Evolutionary conservation across 2,329 filamentous ascomycete species (phyloP).

Genomic region (Trichoderma sp.): DNA sequence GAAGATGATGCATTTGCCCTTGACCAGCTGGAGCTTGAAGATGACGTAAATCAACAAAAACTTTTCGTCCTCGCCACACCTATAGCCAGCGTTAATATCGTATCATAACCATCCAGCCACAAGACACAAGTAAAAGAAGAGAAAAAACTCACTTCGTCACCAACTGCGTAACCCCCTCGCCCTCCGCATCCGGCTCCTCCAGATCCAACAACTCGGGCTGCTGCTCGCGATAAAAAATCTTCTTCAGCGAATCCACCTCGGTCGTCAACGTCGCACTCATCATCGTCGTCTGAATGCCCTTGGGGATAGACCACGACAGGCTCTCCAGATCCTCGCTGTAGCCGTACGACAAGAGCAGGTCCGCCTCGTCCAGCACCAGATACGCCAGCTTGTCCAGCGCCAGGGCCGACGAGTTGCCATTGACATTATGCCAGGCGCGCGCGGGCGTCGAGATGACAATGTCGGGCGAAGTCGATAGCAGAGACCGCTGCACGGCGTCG

Average conservation of each 20-base stretch:
- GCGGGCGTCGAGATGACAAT: slow-evolving; percentile 89
- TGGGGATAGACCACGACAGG: slow-evolving; percentile 75
- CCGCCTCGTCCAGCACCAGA: slow-evolving; percentile 90
- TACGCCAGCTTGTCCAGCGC: slow-evolving; percentile 71
- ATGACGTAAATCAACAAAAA: slow-evolving; percentile 91
- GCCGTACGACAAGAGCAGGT: slow-evolving; percentile 89
- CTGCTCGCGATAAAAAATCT: slow-evolving; percentile 70
- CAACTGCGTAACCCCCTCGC: slow-evolving; percentile 79
- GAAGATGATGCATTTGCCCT: slow-evolving; percentile 76
- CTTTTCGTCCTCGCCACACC: slow-evolving; percentile 95
- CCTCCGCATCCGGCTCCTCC: slow-evolving; percentile 77
- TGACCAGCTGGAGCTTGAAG: slow-evolving; percentile 91
- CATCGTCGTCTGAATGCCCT: slow-evolving; percentile 84
- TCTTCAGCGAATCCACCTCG: slow-evolving; percentile 83
- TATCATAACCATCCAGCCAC: no score
- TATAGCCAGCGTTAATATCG: slow-evolving; percentile 36
- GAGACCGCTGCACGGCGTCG: slow-evolving; percentile 81
- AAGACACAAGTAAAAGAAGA: not conserved
- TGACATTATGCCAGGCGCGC: slow-evolving; percentile 77
- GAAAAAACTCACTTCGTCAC: slow-evolving; percentile 66
- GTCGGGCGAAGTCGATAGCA: slow-evolving; percentile 83
- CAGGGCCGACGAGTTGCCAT: slow-evolving; percentile 62
- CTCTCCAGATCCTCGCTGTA: slow-evolving; percentile 88
- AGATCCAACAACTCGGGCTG: slow-evolving; percentile 79
- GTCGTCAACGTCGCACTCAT: slow-evolving; percentile 91